Evolutionary conservation across 2,329 filamentous ascomycete genomes (phyloP).

Genomic region (Fusarium heterosporum): DNA sequence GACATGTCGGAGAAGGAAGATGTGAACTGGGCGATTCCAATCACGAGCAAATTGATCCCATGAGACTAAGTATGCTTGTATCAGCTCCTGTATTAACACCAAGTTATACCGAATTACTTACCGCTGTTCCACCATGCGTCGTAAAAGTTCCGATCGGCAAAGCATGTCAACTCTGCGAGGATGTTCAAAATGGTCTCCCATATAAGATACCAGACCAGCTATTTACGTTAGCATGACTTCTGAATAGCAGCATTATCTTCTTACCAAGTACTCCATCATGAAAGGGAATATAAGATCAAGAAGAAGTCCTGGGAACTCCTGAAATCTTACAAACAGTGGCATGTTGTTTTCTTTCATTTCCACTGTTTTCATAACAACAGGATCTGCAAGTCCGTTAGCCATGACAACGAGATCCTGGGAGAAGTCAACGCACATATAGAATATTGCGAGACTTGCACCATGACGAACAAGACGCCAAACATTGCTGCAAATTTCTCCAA

Average conservation of each 20-base stretch:
- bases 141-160: conserved; percentile 81
- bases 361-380: conserved; percentile 75
- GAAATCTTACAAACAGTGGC: conserved; percentile 69
- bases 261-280: conserved; percentile 77
- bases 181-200: conserved; percentile 82
- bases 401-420: neutral
- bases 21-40: conserved; percentile 83
- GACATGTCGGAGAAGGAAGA: conserved; percentile 81
- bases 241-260: neutral
- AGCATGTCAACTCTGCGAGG: conserved; percentile 79
- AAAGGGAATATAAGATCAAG: conserved; percentile 81
- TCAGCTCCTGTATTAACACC: conserved; percentile 3
- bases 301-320: conserved; percentile 79
- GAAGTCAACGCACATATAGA: conserved; percentile 67
- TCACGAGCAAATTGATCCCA: conserved; percentile 84
- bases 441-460: conserved; percentile 81
- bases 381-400: conserved; percentile 58
- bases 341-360: conserved; percentile 75
- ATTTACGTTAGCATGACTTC: conserved; percentile 11
- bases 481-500: conserved; percentile 77
- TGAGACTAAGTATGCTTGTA: conserved; percentile 54
- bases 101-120: conserved; percentile 43
- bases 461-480: conserved; percentile 79
- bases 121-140: conserved; percentile 72
- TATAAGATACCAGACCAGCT: conserved; percentile 82